Base-by-base conservation (phyloP, 768 basidiomycete genomes). In the Xanthoconium stramineum region DNA sequence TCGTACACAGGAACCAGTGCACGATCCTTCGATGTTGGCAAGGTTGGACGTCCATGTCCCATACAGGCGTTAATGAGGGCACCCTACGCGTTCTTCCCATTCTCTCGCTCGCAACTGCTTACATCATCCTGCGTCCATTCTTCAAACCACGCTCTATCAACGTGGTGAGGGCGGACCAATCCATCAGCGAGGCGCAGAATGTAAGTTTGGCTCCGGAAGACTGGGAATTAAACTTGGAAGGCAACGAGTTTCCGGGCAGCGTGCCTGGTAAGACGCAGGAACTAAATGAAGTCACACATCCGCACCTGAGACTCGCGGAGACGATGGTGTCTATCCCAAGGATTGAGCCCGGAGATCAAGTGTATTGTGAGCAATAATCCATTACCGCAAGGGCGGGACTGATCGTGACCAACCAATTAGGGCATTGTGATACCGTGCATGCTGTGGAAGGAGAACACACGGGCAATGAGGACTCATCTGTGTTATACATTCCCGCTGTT, bases 91-190 rank as follows among this genome's bases (percentile, higher is more conserved):
- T 88, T n/a, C 77, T 83, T 40, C 85, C 85, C 0, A 76, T 80
- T 67, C 69, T 88, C 45, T 69, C 70, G 0, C 75, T 84, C 19
- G 71, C 83, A 8, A 78, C 83, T 0, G 80, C 86, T 0, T 89
- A 89, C 58, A 70, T 81, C 54, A 73, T 88, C 19, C 75, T 88
- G 0, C 79, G 87, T 10, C 86, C 86, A 0, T 85, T 88, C 72
- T 88, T 89, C 78, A 75, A 73, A 48, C 78, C 75, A 6, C 59
- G 62, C 7, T 19, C 35, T 14, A 53, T 62, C 19, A 33, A 51
- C 61, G 11, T 20, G 24, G 12, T 3, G 47, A 52, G 17, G 47
- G 29, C 32, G 5, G 35, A 35, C 8, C 35, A 32, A 19, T 29
- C 44, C 11, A 17, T 24, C 66, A 65, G 6, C 13, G 32, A 15